phyloP scores from a whole-genome alignment of 1,139 yeast genomes.

The Suhomyces yuchorum region DNA sequence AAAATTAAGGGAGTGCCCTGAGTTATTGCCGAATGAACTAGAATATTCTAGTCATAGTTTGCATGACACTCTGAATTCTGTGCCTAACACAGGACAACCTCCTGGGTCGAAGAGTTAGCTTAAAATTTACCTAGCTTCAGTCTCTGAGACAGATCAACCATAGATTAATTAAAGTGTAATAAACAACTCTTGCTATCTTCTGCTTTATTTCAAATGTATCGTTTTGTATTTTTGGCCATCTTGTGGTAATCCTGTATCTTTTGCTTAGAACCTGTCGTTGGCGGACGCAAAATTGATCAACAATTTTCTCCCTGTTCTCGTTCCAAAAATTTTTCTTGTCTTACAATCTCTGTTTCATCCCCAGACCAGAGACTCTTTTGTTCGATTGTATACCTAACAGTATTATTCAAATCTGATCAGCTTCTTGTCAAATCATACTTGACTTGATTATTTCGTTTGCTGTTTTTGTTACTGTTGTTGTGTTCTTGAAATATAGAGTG shows the following conservation, averaged over 20 bases:
- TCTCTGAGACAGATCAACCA: background rate
- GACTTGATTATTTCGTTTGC: background rate
- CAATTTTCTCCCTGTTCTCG: constrained; percentile 10
- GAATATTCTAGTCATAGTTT: no score
- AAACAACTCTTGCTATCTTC: background rate
- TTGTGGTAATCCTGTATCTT: background rate
- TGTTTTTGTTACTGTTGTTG: background rate
- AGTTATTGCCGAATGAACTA: no score
- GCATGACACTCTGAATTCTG: background rate
- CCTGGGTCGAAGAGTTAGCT: background rate
- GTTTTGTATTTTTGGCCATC: background rate
- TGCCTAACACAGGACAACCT: background rate
- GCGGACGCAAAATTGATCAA: constrained; percentile 10
- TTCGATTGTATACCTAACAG: background rate
- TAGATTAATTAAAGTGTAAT: background rate
- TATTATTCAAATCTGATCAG: background rate
- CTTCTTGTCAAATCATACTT: background rate
- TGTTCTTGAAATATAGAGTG: background rate
- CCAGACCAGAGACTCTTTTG: background rate
- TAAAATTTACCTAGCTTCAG: background rate
- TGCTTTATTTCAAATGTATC: background rate
- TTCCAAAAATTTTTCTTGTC: constrained; percentile 12
- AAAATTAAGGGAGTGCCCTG: no score
- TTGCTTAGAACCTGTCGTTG: constrained; percentile 9
- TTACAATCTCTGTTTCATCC: constrained; percentile 1